phyloP scores from a whole-genome alignment of 2,329 filamentous ascomycete species.

The Pseudogymnoascus sp. region DNA sequence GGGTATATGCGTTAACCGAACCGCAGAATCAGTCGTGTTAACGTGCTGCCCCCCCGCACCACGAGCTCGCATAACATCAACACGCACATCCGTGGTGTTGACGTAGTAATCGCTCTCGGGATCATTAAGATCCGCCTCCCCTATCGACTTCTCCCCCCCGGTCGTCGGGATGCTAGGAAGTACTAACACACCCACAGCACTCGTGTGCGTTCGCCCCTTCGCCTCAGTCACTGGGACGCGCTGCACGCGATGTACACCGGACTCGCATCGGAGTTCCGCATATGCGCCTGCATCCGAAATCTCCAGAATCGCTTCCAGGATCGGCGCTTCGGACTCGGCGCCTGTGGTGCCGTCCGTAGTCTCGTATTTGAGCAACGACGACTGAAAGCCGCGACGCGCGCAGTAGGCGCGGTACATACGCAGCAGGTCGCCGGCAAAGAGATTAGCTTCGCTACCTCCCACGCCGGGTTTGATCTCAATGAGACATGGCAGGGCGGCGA shows the following conservation, averaged over 20 bases:
- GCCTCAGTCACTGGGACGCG: slow-evolving; percentile 85
- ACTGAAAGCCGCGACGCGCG: slow-evolving; percentile 56
- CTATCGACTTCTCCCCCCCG: slow-evolving; percentile 40
- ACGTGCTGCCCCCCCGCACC: slow-evolving; percentile 96
- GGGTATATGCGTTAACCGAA: slow-evolving; percentile 83
- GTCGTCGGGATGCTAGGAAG: slow-evolving; percentile 70
- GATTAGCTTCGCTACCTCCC: slow-evolving; percentile 81
- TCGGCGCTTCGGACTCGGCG: slow-evolving; percentile 54
- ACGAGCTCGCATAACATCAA: slow-evolving; percentile 84
- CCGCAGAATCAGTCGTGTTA: slow-evolving; percentile 95
- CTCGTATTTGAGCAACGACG: slow-evolving; percentile 72
- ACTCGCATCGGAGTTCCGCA: slow-evolving; percentile 73
- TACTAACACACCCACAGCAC: slow-evolving; percentile 85
- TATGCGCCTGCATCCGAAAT: slow-evolving; percentile 72
- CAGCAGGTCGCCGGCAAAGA: slow-evolving; percentile 81
- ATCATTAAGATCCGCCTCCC: slow-evolving; percentile 62
- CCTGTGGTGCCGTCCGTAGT: slow-evolving; percentile 57
- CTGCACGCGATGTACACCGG: slow-evolving; percentile 92
- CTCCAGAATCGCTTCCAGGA: slow-evolving; percentile 85
- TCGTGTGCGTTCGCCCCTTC: slow-evolving; percentile 88
- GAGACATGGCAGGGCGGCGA: slow-evolving; percentile 81
- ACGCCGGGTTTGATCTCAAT: slow-evolving; percentile 88
- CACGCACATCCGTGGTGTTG: slow-evolving; percentile 70
- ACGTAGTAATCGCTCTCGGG: slow-evolving; percentile 90
- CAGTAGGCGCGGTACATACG: slow-evolving; percentile 87